Evolutionary conservation across 1,284 basidiomycete genomes (phyloP).

Genomic region (Ustilago hordei): DNA sequence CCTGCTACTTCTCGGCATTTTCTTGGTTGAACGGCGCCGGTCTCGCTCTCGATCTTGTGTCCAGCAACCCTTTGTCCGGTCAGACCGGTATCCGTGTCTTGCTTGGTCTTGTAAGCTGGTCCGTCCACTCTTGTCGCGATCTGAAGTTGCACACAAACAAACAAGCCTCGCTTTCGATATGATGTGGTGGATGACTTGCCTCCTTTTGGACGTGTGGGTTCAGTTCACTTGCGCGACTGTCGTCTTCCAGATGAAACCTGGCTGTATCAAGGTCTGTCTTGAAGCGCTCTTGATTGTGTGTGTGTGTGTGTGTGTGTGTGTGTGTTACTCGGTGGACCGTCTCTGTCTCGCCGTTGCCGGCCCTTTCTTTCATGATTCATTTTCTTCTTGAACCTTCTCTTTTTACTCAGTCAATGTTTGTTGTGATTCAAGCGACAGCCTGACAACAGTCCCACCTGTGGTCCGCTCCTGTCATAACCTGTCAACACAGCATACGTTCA

Average conservation of each 20-base stretch:
- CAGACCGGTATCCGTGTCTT: neutral
- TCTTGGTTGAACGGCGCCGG: neutral
- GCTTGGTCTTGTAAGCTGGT: neutral
- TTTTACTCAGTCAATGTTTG: neutral
- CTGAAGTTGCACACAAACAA: neutral
- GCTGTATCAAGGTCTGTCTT: too few species aligned
- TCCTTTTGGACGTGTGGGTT: too few species aligned
- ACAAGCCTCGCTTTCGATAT: too few species aligned
- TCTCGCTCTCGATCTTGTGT: neutral
- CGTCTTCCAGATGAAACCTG: too few species aligned
- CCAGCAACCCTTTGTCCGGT: neutral
- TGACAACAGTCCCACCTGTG: neutral
- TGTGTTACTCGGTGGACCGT: neutral
- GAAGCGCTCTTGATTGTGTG: neutral
- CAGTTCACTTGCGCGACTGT: too few species aligned
- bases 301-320: neutral
- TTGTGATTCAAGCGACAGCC: neutral
- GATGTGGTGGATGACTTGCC: too few species aligned
- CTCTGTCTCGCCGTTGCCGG: neutral
- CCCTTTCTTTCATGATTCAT: neutral
- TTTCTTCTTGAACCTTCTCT: neutral
- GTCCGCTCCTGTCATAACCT: neutral
- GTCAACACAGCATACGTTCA: neutral
- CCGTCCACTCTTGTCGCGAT: neutral
- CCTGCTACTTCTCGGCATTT: slow-evolving; percentile 3